Evolutionary conservation across 2,329 filamentous ascomycete genomes (phyloP).

Genomic region (Cladosporium halotolerans): DNA sequence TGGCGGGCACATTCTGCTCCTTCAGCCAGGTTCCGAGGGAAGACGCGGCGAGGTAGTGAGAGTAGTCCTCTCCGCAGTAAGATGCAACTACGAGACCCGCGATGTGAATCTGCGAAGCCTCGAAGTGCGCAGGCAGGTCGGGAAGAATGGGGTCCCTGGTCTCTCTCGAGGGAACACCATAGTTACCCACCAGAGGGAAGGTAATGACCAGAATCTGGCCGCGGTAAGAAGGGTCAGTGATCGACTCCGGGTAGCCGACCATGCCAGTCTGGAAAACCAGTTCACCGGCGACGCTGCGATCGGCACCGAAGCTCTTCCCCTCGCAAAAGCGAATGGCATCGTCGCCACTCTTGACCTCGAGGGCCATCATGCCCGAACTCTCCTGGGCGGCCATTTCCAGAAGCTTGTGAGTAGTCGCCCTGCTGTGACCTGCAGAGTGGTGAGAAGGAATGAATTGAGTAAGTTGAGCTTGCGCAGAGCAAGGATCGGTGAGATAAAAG

Average conservation of each 20-base stretch:
- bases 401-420: conserved; percentile 1
- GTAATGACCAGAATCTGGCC: conserved; percentile 95
- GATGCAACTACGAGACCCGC: conserved; percentile 84
- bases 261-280: conserved; percentile 99
- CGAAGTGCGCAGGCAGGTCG: conserved; percentile 86
- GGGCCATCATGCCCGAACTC: conserved; percentile 50
- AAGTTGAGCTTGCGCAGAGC: conserved; percentile 5
- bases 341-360: conserved; percentile 88
- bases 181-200: conserved; percentile 93
- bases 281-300: conserved; percentile 91
- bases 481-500: conserved; percentile 9
- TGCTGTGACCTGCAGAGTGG: conserved; percentile 11
- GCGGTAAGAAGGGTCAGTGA: conserved; percentile 81
- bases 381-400: conserved; percentile 16
- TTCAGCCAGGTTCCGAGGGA: conserved; percentile 94
- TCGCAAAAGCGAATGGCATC: conserved; percentile 59
- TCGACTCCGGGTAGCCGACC: conserved; percentile 95
- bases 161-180: conserved; percentile 87
- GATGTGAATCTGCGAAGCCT: conserved; percentile 87
- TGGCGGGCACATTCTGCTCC: conserved; percentile 87
- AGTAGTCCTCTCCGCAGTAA: conserved; percentile 92
- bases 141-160: conserved; percentile 76
- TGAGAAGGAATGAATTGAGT: neutral
- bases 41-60: conserved; percentile 84
- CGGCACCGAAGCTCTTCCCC: conserved; percentile 92